Evolutionary conservation across 192 early-diverging fungal species (phyloP).

Genomic region (Mortierella antarctica): DNA sequence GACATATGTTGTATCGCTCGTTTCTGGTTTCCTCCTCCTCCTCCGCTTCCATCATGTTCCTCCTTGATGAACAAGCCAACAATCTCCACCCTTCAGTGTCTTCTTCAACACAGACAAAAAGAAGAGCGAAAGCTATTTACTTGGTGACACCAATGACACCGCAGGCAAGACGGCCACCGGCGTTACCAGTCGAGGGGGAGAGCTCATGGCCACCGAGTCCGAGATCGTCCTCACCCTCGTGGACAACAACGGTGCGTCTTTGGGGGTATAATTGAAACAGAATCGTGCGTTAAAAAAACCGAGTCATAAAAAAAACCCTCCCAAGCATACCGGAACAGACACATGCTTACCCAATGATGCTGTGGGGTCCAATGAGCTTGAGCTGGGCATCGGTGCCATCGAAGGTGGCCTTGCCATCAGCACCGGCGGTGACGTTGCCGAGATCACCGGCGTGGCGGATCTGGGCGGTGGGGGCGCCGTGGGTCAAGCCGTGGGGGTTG

Average conservation of each 20-base stretch:
- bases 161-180: conserved; percentile 87
- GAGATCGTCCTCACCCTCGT: conserved; percentile 88
- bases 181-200: conserved; percentile 87
- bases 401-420: conserved; percentile 65
- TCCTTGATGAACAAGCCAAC: neutral
- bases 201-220: conserved; percentile 77
- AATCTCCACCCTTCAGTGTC: too few relatives aligned
- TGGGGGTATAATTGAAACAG: conserved; percentile 1
- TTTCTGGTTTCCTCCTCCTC: conserved; percentile 2
- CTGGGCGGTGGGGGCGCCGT: conserved; percentile 78
- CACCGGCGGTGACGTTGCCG: conserved; percentile 79
- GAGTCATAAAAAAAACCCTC: neutral
- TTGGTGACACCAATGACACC: conserved; percentile 88
- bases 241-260: conserved; percentile 86
- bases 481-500: conserved; percentile 82
- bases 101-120: too few relatives aligned
- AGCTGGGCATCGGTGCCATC: conserved; percentile 70
- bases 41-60: neutral
- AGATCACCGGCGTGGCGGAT: conserved; percentile 91
- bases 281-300: neutral
- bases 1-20: conserved; percentile 6
- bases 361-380: conserved; percentile 78
- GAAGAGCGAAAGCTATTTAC: conserved; percentile 28
- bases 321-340: neutral
- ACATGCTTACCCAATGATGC: conserved; percentile 75